Conservation (phyloP, 176 grass and related monocot species). For the Triticum urartu region DNA sequence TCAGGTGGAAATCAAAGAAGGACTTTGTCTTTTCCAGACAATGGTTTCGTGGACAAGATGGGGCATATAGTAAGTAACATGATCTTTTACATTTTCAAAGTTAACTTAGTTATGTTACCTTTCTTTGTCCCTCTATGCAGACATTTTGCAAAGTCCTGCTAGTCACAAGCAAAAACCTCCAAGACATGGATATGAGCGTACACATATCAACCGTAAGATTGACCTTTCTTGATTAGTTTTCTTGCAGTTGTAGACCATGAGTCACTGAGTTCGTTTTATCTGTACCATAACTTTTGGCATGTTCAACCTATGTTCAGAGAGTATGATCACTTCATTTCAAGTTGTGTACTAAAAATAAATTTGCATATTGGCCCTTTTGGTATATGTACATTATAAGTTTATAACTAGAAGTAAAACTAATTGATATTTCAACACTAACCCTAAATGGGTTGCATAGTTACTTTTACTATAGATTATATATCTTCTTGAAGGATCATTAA, state of each 20-base stretch:
- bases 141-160: slow-evolving; percentile 69
- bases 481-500: neutral
- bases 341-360: neutral
- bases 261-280: slow-evolving; percentile 11
- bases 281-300: neutral
- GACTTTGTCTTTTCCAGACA: slow-evolving; percentile 94
- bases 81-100: slow-evolving; percentile 4
- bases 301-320: neutral
- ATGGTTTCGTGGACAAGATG: slow-evolving; percentile 90
- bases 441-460: neutral
- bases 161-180: slow-evolving; percentile 51
- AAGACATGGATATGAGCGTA: slow-evolving; percentile 63
- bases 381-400: neutral
- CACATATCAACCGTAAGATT: slow-evolving; percentile 88
- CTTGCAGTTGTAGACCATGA: neutral
- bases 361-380: slow-evolving; percentile 2
- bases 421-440: neutral
- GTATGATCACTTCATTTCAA: neutral
- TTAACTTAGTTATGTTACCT: slow-evolving; percentile 13
- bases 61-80: slow-evolving; percentile 78
- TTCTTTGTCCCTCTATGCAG: slow-evolving; percentile 41
- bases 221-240: slow-evolving; percentile 12
- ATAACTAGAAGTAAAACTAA: neutral
- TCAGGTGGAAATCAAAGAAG: slow-evolving; percentile 85
- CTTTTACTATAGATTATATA: neutral